Evolutionary conservation across 2,329 filamentous ascomycete genomes (phyloP).

Genomic region (Didymella exigua): DNA sequence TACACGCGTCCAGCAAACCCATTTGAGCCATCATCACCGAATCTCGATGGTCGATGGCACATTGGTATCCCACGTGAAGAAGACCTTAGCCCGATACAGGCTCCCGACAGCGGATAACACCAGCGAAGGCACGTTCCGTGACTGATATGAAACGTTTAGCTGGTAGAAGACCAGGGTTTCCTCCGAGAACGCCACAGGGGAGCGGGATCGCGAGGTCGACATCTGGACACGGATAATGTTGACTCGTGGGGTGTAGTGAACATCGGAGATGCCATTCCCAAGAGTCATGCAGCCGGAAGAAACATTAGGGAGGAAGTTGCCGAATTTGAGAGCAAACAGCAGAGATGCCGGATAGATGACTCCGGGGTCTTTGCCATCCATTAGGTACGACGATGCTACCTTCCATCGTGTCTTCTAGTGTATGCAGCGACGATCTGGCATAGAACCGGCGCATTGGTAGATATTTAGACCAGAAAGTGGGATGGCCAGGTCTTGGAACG

Average conservation of each 20-base stretch:
- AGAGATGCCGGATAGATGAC: not conserved
- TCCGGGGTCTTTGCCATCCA: not conserved
- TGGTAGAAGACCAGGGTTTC: not conserved
- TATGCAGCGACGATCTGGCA: not conserved
- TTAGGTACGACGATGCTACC: not conserved
- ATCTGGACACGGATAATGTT: not conserved
- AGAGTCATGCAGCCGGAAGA: not conserved
- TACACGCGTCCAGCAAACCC: not conserved
- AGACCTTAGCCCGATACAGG: not conserved
- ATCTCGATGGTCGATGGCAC: not conserved
- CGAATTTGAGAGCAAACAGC: not conserved
- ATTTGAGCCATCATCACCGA: conserved; percentile 10
- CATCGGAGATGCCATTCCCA: conserved; percentile 1
- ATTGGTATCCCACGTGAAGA: conserved; percentile 1
- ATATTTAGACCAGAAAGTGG: not conserved
- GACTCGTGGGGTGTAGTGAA: not conserved
- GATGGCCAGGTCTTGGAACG: conserved; percentile 1
- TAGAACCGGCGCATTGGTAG: not conserved
- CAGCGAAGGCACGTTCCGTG: not conserved
- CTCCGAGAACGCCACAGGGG: not conserved
- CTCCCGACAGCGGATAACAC: not conserved
- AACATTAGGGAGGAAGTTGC: not conserved
- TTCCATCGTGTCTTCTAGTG: not conserved
- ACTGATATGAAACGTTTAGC: conserved; percentile 10
- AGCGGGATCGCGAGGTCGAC: not conserved